Percentiles rank a stretch among this genome's conserved stretches.
phyloP scores from a whole-genome alignment of 164 flowering plant species.

The Nymphaea thermarum region DNA sequence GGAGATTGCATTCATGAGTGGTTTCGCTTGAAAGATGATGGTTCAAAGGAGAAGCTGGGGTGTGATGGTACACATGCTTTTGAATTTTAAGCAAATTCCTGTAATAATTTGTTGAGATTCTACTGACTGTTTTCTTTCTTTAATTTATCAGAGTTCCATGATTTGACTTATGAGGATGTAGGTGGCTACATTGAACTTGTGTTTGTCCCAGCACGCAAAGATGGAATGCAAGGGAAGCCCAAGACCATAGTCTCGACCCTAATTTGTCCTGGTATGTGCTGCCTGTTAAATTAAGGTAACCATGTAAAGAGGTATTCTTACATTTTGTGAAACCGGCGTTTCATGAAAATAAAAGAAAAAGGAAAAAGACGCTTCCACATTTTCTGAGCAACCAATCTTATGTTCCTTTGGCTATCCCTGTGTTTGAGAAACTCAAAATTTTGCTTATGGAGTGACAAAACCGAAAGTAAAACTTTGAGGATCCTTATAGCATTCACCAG shows the following conservation, averaged over 20 bases:
- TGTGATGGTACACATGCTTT: slow-evolving; percentile 38
- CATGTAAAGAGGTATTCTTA: too few species aligned
- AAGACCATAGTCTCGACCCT: slow-evolving; percentile 44
- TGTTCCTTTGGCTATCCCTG: too few species aligned
- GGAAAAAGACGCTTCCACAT: too few species aligned
- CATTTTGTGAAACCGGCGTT: too few species aligned
- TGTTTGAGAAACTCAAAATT: too few species aligned
- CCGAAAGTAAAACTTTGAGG: too few species aligned
- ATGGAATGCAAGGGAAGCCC: slow-evolving; percentile 59
- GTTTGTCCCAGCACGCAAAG: slow-evolving; percentile 72
- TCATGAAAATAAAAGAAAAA: too few species aligned
- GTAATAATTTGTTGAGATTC: neutral
- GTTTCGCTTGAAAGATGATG: slow-evolving; percentile 57
- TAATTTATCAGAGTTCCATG: slow-evolving; percentile 44
- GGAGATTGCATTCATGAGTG: slow-evolving; percentile 79
- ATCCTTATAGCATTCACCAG: too few species aligned
- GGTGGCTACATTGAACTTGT: slow-evolving; percentile 64
- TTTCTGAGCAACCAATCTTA: too few species aligned
- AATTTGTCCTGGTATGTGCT: slow-evolving; percentile 68
- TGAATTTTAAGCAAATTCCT: neutral
- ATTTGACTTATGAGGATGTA: slow-evolving; percentile 69
- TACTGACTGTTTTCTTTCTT: neutral
- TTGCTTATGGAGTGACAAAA: too few species aligned
- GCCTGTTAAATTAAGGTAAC: neutral
- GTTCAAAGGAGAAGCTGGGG: slow-evolving; percentile 46